A percentile compares a stretch with the other conserved stretches of the same genome.
phyloP scores from a whole-genome alignment of 345 rosid species.

The Physaria fendleri region DNA sequence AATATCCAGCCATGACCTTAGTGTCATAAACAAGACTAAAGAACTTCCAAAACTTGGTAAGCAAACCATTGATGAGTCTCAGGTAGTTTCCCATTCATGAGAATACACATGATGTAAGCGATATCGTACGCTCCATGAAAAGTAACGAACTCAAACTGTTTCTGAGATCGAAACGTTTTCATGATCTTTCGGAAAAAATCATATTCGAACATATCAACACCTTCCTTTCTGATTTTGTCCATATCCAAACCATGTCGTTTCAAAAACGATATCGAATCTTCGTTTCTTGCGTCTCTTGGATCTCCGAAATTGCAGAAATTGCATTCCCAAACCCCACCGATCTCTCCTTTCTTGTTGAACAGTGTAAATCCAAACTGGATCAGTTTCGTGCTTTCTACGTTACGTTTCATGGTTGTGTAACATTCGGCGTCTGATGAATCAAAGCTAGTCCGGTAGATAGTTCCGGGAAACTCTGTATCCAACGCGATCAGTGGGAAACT shows the following conservation, averaged over 20 bases:
- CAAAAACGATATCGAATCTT: constrained; percentile 9
- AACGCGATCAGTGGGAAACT: constrained; percentile 13
- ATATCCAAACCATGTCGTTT: constrained; percentile 18
- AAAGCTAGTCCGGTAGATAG: not conserved
- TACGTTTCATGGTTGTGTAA: not conserved
- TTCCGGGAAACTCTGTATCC: constrained; percentile 19
- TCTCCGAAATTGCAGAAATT: constrained; percentile 27
- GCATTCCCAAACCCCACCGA: constrained; percentile 27
- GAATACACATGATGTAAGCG: constrained; percentile 1
- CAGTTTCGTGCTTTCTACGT: constrained; percentile 14
- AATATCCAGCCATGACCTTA: constrained; percentile 26
- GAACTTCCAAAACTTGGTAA: not conserved
- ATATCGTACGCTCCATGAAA: constrained; percentile 29
- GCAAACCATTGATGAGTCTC: constrained; percentile 1
- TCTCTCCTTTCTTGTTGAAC: constrained; percentile 18
- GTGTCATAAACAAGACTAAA: constrained; percentile 28
- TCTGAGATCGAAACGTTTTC: not conserved
- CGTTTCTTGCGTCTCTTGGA: constrained; percentile 8
- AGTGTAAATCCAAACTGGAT: constrained; percentile 26
- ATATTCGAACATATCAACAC: constrained; percentile 16
- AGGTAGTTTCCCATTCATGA: constrained; percentile 2
- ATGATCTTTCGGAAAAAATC: constrained; percentile 1
- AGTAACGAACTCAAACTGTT: not conserved
- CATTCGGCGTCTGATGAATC: not conserved
- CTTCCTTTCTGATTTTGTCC: constrained; percentile 14